phyloP scores from a whole-genome alignment of 495 filamentous ascomycete genomes.

The Mytilinidion resinicola region DNA sequence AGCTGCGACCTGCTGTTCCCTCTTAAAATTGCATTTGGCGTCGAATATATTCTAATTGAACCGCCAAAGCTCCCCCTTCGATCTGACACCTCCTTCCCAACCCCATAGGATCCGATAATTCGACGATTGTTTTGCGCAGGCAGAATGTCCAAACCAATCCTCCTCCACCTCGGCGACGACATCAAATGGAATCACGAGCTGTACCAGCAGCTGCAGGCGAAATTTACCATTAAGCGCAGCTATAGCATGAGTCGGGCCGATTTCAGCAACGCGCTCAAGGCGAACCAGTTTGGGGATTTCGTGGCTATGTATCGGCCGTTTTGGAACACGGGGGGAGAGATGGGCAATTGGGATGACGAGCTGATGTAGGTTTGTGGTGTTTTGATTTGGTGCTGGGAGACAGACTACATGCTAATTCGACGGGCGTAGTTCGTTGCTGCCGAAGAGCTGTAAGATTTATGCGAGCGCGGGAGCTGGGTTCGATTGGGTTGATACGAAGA shows the following conservation, averaged over 20 bases:
- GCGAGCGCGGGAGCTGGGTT: slow-evolving; percentile 70
- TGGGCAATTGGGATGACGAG: slow-evolving; percentile 70
- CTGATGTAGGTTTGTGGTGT: slow-evolving; percentile 44
- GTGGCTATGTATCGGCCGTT: slow-evolving; percentile 68
- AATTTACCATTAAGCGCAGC: slow-evolving; percentile 29
- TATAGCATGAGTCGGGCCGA: slow-evolving; percentile 48
- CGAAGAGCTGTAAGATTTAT: slow-evolving; percentile 58
- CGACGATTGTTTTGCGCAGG: too few relatives aligned
- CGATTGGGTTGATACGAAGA: slow-evolving; percentile 67
- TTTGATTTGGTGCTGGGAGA: background rate
- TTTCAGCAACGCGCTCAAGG: slow-evolving; percentile 58
- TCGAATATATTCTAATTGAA: too few relatives aligned
- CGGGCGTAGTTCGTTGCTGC: slow-evolving; percentile 47
- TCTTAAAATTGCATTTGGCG: too few relatives aligned
- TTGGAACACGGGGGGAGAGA: slow-evolving; percentile 74
- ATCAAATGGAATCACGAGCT: slow-evolving; percentile 35
- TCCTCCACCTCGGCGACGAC: slow-evolving; percentile 34
- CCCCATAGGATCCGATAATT: too few relatives aligned
- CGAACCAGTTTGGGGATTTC: slow-evolving; percentile 64
- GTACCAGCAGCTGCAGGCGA: slow-evolving; percentile 25
- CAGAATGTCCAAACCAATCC: slow-evolving; percentile 20
- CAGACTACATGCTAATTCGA: background rate
- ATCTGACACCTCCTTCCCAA: too few relatives aligned
- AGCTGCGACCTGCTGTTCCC: too few relatives aligned
- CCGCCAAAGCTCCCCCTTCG: too few relatives aligned